Evolutionary conservation across 225 moss, liverwort and hornwort genomes (phyloP), one percentile per base, ranked within the genome.

Genomic region (Pleurozium schreberi): DNA sequence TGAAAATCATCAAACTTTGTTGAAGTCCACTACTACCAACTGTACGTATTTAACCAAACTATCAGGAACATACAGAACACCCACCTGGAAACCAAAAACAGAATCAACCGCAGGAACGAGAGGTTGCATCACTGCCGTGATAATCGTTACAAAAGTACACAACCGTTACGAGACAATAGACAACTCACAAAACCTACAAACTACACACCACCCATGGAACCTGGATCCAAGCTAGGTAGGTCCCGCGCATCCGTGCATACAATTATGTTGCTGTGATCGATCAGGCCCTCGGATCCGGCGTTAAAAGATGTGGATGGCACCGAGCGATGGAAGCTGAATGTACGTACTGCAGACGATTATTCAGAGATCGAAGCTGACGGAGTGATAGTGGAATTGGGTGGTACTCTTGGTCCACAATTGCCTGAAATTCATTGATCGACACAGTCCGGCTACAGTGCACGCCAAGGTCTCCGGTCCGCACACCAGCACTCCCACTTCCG

Each of bases 371-470:
- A 96, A 95, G 85, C 91, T 96, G 57, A 96, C 92, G 14, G 93
- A 94, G 70, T 96, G 96, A 28, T 91, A 95, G 66, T 95, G 92
- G 68, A 96, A 95, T 31, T 86, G 88, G 62, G 94, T 81, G 66
- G 85, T 74, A 26, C 70, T 85, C 57, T n/a, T 65, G 34, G 19
- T 84, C 89, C 83, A 71, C 53, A 89, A 7, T 5, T 91, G 70
- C 2, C 74, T 90, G 27, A 93, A 90, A 26, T 82, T 91, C 76
- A 86, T 87, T 18, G 82, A 81, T 8, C 92, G 92, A 81, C 94
- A 94, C 45, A 85, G 87, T 10, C 75, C 71, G 6, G 96, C 96
- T 11, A 95, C 96, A n/a, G 85, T 84, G 12, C 25, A 57, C 43
- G 91, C 90, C 82, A 96, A n/a, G 30, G 59, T 77, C 68, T 90